Evolutionary conservation across 768 basidiomycete species (phyloP).

Genomic region (Leccinum arenicola): DNA sequence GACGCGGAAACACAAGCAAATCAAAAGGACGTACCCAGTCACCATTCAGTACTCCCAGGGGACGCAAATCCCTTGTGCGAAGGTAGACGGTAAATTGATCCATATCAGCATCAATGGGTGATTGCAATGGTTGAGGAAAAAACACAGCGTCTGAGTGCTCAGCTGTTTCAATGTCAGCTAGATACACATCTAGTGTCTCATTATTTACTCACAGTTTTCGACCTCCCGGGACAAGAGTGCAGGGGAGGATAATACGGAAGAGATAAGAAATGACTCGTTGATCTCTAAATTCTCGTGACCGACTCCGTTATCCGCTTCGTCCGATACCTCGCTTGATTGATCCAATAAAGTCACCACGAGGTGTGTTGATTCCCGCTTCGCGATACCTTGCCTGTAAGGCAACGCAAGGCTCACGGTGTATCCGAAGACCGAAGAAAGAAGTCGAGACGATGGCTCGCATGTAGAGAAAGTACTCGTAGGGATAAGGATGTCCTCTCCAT

Average conservation of each 20-base stretch:
- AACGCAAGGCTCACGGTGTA: conserved; percentile 60
- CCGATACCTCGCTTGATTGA: conserved; percentile 1
- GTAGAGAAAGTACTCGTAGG: conserved; percentile 18
- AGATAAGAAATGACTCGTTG: conserved; percentile 66
- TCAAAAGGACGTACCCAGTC: conserved; percentile 63
- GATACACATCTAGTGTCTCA: background rate
- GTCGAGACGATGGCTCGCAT: conserved; percentile 11
- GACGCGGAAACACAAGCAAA: background rate
- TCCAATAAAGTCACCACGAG: conserved; percentile 46
- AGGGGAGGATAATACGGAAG: conserved; percentile 37
- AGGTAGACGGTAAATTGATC: conserved; percentile 62
- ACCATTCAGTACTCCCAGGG: conserved; percentile 63
- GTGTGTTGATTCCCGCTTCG: conserved; percentile 45
- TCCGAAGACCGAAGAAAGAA: conserved; percentile 23
- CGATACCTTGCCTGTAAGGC: conserved; percentile 73
- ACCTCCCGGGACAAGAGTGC: conserved; percentile 8
- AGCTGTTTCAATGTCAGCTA: background rate
- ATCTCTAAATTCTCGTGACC: conserved; percentile 58
- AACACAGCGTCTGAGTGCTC: conserved; percentile 20
- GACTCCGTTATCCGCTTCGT: conserved; percentile 9
- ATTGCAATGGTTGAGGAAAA: conserved; percentile 31
- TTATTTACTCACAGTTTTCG: conserved; percentile 7
- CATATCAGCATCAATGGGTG: conserved; percentile 31
- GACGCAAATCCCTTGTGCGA: conserved; percentile 59
- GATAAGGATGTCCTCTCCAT: conserved; percentile 41